phyloP scores from a whole-genome alignment of 164 flowering plant species.

The Macadamia integrifolia region DNA sequence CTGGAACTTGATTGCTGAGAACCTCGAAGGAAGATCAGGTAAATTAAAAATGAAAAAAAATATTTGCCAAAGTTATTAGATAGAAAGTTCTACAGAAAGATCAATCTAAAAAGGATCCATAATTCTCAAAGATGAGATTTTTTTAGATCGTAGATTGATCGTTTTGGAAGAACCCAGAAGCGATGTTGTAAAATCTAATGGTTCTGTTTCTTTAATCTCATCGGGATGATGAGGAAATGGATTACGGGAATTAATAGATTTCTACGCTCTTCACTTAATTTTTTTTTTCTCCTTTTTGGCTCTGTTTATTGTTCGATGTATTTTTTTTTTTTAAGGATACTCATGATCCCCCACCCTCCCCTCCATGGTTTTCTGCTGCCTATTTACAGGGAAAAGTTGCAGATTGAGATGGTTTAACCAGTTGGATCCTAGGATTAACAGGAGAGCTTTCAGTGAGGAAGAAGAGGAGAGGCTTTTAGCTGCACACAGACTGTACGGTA shows the following conservation, averaged over 20 bases:
- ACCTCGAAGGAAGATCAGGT: constrained; percentile 89
- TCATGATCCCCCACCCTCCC: background rate
- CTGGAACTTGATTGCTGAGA: constrained; percentile 80
- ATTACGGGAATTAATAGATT: background rate
- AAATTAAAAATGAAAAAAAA: constrained; percentile 4
- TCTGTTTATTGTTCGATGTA: background rate
- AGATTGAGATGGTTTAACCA: constrained; percentile 87
- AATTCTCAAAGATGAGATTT: too few species aligned
- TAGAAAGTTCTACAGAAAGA: background rate
- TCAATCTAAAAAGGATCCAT: background rate
- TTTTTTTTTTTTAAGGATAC: background rate
- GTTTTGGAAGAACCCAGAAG: background rate
- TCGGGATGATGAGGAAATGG: background rate
- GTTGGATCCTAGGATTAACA: constrained; percentile 72
- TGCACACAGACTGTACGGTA: constrained; percentile 60
- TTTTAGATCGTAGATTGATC: background rate
- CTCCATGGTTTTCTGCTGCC: background rate
- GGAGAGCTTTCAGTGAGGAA: constrained; percentile 60
- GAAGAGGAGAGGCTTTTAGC: constrained; percentile 64
- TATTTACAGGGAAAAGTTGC: constrained; percentile 63
- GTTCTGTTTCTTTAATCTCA: background rate
- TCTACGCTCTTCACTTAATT: too few species aligned
- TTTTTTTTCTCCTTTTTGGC: background rate
- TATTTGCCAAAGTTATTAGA: too few species aligned
- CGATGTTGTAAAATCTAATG: background rate